These are phyloP conservation scores for Berberis vulgaris DNA, from an alignment of 164 flowering plant species.

Conservation along the genomic window DNA sequence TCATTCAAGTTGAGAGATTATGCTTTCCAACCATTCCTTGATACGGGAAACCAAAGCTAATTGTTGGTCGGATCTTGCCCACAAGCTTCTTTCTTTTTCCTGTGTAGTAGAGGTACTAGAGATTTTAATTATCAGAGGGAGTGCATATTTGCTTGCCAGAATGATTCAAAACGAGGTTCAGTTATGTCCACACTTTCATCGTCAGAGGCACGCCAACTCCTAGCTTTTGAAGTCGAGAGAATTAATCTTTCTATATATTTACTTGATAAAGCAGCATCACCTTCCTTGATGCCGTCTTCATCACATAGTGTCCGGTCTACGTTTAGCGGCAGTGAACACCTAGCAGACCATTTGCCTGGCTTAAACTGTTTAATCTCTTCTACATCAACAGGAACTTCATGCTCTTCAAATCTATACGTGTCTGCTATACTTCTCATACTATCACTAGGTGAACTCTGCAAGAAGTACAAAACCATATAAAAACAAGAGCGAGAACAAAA, in stretches of 20 bases:
- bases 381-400: constrained; percentile 10
- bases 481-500: too few relatives aligned
- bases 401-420: constrained; percentile 12
- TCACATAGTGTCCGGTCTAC: constrained; percentile 17
- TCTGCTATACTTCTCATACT: constrained; percentile 14
- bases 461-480: background rate
- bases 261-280: constrained; percentile 20
- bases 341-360: constrained; percentile 21
- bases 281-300: constrained; percentile 14
- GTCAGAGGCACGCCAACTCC: constrained; percentile 39
- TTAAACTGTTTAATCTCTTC: constrained; percentile 24
- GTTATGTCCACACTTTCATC: constrained; percentile 72
- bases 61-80: too few relatives aligned
- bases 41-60: too few relatives aligned
- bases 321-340: constrained; percentile 30
- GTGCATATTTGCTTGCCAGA: constrained; percentile 40
- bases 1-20: too few relatives aligned
- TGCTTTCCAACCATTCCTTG: too few relatives aligned
- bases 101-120: background rate
- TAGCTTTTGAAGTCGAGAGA: constrained; percentile 36
- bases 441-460: constrained; percentile 30
- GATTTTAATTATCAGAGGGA: constrained; percentile 17
- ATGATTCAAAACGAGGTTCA: constrained; percentile 80
- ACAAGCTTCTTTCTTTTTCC: too few relatives aligned
- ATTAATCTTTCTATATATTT: constrained; percentile 43